Conservation (phyloP, 306 rosid species). For the Crotalaria pallida region DNA sequence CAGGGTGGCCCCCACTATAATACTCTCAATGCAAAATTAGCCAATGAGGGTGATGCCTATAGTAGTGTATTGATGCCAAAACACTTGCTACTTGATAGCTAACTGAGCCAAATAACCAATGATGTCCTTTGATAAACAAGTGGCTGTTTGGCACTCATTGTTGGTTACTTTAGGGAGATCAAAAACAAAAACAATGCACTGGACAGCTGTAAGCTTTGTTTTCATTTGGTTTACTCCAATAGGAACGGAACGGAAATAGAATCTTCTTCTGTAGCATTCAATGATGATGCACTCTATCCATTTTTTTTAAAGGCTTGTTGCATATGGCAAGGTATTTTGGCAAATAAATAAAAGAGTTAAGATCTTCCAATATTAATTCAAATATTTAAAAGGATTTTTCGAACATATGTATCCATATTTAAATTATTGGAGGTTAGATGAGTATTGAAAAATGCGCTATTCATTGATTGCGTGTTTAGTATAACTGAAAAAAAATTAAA, state of each 20-base stretch:
- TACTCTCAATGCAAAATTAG: not conserved
- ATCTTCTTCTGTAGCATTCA: not conserved
- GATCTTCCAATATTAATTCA: no score
- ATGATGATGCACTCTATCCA: not conserved
- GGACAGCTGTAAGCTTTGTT: not conserved
- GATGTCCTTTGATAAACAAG: slow-evolving; percentile 14
- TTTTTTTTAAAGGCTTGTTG: no score
- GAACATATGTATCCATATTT: no score
- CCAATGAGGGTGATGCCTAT: not conserved
- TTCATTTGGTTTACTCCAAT: not conserved
- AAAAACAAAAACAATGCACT: slow-evolving; percentile 12
- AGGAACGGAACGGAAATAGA: not conserved
- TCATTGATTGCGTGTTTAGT: no score
- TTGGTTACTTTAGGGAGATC: slow-evolving; percentile 6
- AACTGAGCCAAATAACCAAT: not conserved
- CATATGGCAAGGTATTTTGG: not conserved
- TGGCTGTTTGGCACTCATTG: slow-evolving; percentile 10
- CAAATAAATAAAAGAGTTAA: no score
- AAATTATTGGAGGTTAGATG: no score
- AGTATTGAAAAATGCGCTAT: no score
- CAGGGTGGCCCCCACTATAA: slow-evolving; percentile 26
- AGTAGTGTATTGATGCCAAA: no score
- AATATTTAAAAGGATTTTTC: no score
- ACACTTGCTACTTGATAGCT: not conserved
- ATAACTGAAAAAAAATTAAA: no score